Conservation (phyloP, 352 stramenopile genomes). For the Peronospora belbahrii region DNA sequence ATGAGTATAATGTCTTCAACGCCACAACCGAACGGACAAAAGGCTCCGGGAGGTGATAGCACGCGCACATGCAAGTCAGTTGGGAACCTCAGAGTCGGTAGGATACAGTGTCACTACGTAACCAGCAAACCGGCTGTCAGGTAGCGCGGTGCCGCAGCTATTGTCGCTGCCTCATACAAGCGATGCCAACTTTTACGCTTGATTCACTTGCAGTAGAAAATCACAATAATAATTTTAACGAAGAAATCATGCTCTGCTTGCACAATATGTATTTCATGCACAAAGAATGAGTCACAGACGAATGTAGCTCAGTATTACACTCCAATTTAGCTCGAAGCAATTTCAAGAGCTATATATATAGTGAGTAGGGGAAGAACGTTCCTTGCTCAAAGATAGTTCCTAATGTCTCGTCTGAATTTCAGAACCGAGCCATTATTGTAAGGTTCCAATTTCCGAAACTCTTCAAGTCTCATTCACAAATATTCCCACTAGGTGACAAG, state of each 20-base stretch:
- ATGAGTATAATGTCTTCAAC: background rate
- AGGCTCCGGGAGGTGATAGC: conserved; percentile 7
- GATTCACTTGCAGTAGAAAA: background rate
- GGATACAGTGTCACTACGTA: conserved; percentile 9
- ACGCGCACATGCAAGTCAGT: conserved; percentile 14
- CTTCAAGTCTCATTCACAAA: conserved; percentile 23
- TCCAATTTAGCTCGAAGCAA: no score
- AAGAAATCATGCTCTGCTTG: no score
- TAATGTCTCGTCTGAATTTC: conserved; percentile 2
- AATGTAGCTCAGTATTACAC: no score
- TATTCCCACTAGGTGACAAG: conserved; percentile 11
- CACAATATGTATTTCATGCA: no score
- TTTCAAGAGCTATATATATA: background rate
- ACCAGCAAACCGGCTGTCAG: conserved; percentile 16
- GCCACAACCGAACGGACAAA: conserved; percentile 15
- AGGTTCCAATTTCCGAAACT: conserved; percentile 9
- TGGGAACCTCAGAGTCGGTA: conserved; percentile 6
- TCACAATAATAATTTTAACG: no score
- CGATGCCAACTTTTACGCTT: no score
- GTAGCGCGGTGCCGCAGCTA: conserved; percentile 5
- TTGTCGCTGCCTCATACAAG: conserved; percentile 15
- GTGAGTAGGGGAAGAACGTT: conserved; percentile 10
- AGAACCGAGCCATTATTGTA: conserved; percentile 1
- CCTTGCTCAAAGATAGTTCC: conserved; percentile 19
- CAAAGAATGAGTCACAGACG: background rate